Conservation (phyloP, 2,329 filamentous ascomycete species). For the Sporothrix pseudoabietina region DNA sequence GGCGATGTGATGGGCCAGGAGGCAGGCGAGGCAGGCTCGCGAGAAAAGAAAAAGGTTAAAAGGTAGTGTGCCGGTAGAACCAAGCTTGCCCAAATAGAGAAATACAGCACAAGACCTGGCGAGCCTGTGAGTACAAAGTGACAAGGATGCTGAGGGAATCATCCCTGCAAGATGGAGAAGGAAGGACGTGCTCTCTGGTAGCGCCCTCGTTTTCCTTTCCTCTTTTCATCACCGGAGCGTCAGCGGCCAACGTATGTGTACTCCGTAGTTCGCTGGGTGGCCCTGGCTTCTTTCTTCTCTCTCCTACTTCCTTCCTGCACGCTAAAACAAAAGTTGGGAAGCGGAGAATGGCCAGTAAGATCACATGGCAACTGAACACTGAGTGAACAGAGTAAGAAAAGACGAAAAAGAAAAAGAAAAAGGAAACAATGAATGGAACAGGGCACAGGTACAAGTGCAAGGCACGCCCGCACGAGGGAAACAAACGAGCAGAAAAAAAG, state of each 20-base stretch:
- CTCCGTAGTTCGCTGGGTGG: neutral
- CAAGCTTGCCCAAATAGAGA: neutral
- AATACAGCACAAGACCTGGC: neutral
- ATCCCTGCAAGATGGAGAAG: constrained; percentile 1
- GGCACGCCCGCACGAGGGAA: neutral
- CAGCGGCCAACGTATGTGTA: neutral
- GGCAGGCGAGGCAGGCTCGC: neutral
- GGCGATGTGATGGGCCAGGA: neutral
- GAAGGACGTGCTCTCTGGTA: neutral
- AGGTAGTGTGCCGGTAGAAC: neutral
- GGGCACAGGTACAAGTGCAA: neutral
- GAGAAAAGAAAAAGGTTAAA: neutral
- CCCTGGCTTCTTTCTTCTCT: neutral
- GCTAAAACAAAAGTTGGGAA: constrained; percentile 9
- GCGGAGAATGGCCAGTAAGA: neutral
- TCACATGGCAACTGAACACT: no score
- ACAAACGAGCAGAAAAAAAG: neutral
- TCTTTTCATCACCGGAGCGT: constrained; percentile 13
- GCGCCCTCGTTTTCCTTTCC: neutral
- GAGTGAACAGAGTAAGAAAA: neutral
- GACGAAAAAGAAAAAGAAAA: neutral
- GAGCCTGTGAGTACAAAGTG: neutral
- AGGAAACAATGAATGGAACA: neutral
- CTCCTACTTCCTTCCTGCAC: neutral
- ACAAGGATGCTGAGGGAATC: neutral